Evolutionary conservation across 1,284 basidiomycete species (phyloP).

Genomic region (Coniophora puteana): DNA sequence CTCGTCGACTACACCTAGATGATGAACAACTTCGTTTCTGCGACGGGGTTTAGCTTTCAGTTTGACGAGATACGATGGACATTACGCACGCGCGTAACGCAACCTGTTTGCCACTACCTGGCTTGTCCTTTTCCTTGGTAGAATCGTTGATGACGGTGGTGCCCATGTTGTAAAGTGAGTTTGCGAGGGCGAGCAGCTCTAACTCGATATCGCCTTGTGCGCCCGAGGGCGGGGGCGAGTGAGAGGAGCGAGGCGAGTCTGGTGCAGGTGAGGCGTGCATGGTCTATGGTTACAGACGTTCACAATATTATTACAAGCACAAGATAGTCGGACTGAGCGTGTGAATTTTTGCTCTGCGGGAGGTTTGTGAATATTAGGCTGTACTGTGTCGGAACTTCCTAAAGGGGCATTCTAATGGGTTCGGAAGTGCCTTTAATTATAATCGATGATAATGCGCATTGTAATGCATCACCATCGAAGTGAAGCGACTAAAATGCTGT

Average conservation of each 20-base stretch:
- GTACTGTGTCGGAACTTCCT: no score
- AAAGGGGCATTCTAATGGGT: no score
- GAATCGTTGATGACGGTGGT: slow-evolving; percentile 76
- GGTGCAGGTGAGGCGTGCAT: slow-evolving; percentile 46
- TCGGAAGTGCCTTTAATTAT: no score
- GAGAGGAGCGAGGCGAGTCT: slow-evolving; percentile 67
- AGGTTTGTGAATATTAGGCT: no score
- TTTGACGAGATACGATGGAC: not conserved
- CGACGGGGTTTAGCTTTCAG: slow-evolving; percentile 1
- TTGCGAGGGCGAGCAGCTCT: slow-evolving; percentile 70
- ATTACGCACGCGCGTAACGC: slow-evolving; percentile 60
- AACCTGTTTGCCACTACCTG: slow-evolving; percentile 64
- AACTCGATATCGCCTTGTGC: slow-evolving; percentile 69
- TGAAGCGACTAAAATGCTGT: no score
- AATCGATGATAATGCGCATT: no score
- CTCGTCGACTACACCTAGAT: slow-evolving; percentile 60
- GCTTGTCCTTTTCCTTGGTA: slow-evolving; percentile 70
- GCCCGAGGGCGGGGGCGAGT: slow-evolving; percentile 66
- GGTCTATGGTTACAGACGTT: no score
- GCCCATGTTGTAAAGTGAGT: slow-evolving; percentile 72
- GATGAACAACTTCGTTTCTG: slow-evolving; percentile 68
- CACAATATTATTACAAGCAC: no score
- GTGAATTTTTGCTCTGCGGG: no score
- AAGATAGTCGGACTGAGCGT: no score
- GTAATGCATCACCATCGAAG: no score